These are phyloP conservation scores for Termitomyces titanicus DNA, from an alignment of 768 basidiomycete species.

Conservation along the genomic window DNA sequence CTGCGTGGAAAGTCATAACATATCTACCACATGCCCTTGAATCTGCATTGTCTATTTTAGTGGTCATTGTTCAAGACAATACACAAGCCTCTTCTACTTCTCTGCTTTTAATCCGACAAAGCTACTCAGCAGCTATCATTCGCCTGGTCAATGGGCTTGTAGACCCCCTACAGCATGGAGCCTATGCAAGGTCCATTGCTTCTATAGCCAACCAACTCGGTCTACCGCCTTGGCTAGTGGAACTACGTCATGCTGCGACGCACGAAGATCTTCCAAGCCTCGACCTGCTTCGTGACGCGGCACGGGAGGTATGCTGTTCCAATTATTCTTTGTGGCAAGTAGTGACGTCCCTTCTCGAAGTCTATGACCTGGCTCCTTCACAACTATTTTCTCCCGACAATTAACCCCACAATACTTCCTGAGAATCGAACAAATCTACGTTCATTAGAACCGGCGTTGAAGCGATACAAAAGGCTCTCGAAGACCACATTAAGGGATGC, in stretches of 20 bases:
- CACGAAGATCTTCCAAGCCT: conserved; percentile 93
- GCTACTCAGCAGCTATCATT: conserved; percentile 78
- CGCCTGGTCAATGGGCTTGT: conserved; percentile 93
- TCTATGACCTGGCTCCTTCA: conserved; percentile 80
- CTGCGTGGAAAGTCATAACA: conserved; percentile 76
- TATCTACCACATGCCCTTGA: conserved; percentile 82
- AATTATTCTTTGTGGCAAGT: neutral
- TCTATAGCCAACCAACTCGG: conserved; percentile 85
- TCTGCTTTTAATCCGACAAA: conserved; percentile 60
- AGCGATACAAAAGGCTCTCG: conserved; percentile 66
- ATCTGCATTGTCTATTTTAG: conserved; percentile 61
- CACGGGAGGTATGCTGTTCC: conserved; percentile 52
- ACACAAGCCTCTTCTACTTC: conserved; percentile 22
- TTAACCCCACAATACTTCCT: conserved; percentile 46
- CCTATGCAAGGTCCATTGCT: conserved; percentile 87
- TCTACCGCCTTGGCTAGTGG: conserved; percentile 86
- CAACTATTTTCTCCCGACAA: conserved; percentile 80
- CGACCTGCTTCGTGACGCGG: conserved; percentile 72
- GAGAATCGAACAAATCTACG: conserved; percentile 37
- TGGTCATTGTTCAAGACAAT: conserved; percentile 55
- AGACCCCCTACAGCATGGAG: conserved; percentile 87
- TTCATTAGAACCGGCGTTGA: conserved; percentile 64
- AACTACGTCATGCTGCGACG: conserved; percentile 91
- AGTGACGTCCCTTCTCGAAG: conserved; percentile 33
- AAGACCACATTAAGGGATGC: conserved; percentile 64